Conservation (phyloP, 345 rosid species). For the Heritiera littoralis region DNA sequence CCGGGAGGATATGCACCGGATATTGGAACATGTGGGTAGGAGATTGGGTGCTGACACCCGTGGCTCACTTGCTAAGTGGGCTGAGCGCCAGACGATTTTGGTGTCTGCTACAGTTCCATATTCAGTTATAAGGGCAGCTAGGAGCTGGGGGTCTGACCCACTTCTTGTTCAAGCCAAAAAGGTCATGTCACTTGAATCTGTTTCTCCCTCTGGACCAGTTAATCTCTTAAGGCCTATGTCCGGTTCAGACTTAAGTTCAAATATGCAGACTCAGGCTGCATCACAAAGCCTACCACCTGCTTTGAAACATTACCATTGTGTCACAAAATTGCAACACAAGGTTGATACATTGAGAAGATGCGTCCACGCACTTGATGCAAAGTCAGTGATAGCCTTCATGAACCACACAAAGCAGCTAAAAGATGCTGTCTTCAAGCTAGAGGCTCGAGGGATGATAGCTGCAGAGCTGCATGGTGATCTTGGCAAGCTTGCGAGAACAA, state of each 20-base stretch:
- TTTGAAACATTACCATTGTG: slow-evolving; percentile 72
- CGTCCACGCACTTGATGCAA: slow-evolving; percentile 81
- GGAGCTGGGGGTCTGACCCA: slow-evolving; percentile 81
- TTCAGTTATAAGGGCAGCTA: slow-evolving; percentile 88
- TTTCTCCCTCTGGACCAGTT: slow-evolving; percentile 50
- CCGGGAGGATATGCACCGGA: slow-evolving; percentile 86
- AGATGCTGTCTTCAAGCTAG: slow-evolving; percentile 88
- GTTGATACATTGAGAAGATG: slow-evolving; percentile 81
- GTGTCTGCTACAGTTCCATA: slow-evolving; percentile 96
- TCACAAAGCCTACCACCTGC: slow-evolving; percentile 84
- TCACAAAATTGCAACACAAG: slow-evolving; percentile 83
- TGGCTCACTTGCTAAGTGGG: slow-evolving; percentile 34
- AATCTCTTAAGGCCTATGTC: slow-evolving; percentile 40
- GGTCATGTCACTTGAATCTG: slow-evolving; percentile 57
- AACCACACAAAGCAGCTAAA: slow-evolving; percentile 85
- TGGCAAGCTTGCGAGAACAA: slow-evolving; percentile 91
- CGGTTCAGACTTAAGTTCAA: slow-evolving; percentile 37
- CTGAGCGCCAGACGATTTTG: slow-evolving; percentile 68
- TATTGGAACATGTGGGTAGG: slow-evolving; percentile 82
- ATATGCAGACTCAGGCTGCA: slow-evolving; percentile 50
- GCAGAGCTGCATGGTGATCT: slow-evolving; percentile 93
- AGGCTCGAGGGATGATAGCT: slow-evolving; percentile 79
- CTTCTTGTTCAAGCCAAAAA: slow-evolving; percentile 81
- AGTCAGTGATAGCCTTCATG: slow-evolving; percentile 89
- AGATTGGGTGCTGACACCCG: slow-evolving; percentile 53